phyloP scores from a whole-genome alignment of 352 stramenopile genomes.

The Pythium volutum region DNA sequence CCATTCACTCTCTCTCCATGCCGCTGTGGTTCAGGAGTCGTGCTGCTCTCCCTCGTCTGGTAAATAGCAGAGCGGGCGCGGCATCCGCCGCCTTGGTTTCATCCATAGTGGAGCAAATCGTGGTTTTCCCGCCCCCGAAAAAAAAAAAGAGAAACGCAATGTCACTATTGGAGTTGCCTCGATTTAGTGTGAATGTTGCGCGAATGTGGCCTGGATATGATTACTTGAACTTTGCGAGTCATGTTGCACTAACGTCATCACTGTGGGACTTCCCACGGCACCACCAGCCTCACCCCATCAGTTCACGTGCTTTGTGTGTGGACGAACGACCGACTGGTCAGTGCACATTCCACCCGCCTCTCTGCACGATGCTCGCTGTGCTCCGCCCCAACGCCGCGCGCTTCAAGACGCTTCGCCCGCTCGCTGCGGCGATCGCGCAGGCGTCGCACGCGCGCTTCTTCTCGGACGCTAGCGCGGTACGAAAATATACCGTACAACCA shows the following conservation, averaged over 20 bases:
- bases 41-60: no score
- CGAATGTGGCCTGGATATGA: slow-evolving; percentile 2
- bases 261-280: neutral
- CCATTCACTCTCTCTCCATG: no score
- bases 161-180: neutral
- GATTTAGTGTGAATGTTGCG: neutral
- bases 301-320: neutral
- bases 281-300: neutral
- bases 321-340: slow-evolving; percentile 7
- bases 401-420: slow-evolving; percentile 17
- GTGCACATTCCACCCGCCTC: neutral
- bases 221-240: neutral
- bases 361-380: slow-evolving; percentile 17
- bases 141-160: neutral
- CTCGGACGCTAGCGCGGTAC: slow-evolving; percentile 20
- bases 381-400: slow-evolving; percentile 20
- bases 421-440: slow-evolving; percentile 15
- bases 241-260: neutral
- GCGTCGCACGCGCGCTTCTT: slow-evolving; percentile 20
- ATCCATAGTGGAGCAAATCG: no score
- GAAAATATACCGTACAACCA: no score
- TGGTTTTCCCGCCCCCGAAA: no score
- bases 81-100: no score
- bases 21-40: no score
- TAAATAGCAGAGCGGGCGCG: no score